Base-by-base conservation (phyloP, 305 asterid species). In the Andrographis paniculata region DNA sequence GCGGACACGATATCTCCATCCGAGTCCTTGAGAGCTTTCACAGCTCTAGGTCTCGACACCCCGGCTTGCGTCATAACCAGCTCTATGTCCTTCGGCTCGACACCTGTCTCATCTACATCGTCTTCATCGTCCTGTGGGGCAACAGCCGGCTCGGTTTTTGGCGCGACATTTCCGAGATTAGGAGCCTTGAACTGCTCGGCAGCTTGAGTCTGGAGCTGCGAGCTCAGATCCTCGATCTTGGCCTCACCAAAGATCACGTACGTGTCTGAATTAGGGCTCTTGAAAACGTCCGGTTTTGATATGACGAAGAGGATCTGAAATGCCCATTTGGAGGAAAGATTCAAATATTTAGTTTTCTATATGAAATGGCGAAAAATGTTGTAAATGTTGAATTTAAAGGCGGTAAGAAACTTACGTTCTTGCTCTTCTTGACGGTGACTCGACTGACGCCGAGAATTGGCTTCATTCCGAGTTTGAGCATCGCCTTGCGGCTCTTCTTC, bases 11-110 rank as follows among this genome's bases (percentile, higher is more conserved):
- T 79, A 67, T 82, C 91, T 11, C 94, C 94, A 51, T 22, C 20
- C 66, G 76, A 67, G 50, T 69, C 33, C 79, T 72, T 76, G 52
- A 82, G 89, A 53, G 94, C 91, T 63, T 72, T 79, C 1, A 82
- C 87, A 50, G 94, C 91, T 73, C 72, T 82, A 65, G 56, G 3
- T 72, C 52, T 79, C 15, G 87, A 62, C 27, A 79, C 89, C 3
- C 83, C 77, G 4, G 94, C 86, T 59, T 82, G 94, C 22, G 89
- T 76, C 94, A 67, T 69, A 19, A 82, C 94, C 80, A 82, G 66
- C 17, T 74, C 94, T 45, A 82, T 66, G 65, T 79, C 94, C 3
- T 79, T 76, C 31, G 77, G 67, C 75, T 74, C 84, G 1, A 79
- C 71, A 0, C 69, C 87, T 5, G 70, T 69, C 40, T 82, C 94